Conservation (phyloP, 83 land plant genomes). For the Picea abies region DNA sequence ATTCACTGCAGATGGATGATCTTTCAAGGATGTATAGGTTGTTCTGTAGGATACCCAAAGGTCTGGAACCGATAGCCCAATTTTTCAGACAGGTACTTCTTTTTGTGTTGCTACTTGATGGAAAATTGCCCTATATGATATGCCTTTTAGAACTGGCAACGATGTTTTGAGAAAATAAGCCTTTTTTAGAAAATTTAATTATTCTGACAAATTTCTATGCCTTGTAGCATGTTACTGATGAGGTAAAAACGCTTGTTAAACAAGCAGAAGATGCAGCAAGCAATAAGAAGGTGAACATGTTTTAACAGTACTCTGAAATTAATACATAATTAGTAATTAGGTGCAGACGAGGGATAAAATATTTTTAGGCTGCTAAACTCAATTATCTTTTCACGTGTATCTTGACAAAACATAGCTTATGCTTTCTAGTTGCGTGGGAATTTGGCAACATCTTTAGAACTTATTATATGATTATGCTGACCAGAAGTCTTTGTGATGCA, state of each 20-base stretch:
- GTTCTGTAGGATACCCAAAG: too few species aligned
- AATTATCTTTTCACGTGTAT: too few species aligned
- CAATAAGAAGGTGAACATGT: constrained; percentile 57
- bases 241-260: constrained; percentile 80
- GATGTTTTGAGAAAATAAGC: too few species aligned
- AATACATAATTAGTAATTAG: not conserved
- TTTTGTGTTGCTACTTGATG: too few species aligned
- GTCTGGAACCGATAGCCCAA: constrained; percentile 78
- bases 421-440: not conserved
- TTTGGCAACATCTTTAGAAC: not conserved
- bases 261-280: constrained; percentile 95
- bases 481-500: constrained; percentile 17
- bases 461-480: not conserved
- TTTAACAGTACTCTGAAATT: not conserved
- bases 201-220: constrained; percentile 11
- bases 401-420: too few species aligned
- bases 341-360: not conserved
- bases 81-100: constrained; percentile 40
- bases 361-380: not conserved
- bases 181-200: too few species aligned
- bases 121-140: too few species aligned
- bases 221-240: constrained; percentile 85
- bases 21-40: constrained; percentile 88
- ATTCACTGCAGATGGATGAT: constrained; percentile 57
- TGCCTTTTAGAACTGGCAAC: too few species aligned